Percentiles rank a stretch among this genome's conserved stretches.
phyloP scores from a whole-genome alignment of 2,329 filamentous ascomycete species.

The Colletotrichum shisoi region DNA sequence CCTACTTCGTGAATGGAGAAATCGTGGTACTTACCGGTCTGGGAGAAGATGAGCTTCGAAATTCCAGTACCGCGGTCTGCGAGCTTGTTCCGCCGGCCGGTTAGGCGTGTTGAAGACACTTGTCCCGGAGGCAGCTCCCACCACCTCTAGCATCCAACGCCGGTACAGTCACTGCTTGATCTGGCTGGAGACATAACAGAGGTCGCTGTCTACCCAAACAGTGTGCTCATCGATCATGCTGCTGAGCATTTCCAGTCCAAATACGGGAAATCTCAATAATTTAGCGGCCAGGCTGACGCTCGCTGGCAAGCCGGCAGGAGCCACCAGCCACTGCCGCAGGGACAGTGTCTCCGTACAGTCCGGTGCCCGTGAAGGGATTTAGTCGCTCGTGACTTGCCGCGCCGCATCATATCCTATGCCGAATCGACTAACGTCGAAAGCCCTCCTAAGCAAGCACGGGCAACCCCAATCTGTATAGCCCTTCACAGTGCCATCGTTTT shows the following conservation, averaged over 20 bases:
- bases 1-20: background rate
- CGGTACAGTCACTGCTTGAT: too few relatives aligned
- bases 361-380: background rate
- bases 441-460: background rate
- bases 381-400: too few relatives aligned
- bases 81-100: background rate
- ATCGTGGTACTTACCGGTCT: background rate
- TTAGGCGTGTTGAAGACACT: background rate
- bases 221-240: background rate
- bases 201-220: too few relatives aligned
- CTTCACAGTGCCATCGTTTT: conserved; percentile 27
- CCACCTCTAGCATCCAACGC: too few relatives aligned
- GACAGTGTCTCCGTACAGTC: background rate
- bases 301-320: background rate
- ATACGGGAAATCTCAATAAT: background rate
- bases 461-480: conserved; percentile 40
- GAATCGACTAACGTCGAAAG: background rate
- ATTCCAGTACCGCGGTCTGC: background rate
- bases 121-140: background rate
- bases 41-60: background rate
- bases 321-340: background rate
- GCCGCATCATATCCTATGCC: background rate
- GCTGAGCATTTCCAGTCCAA: background rate
- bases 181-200: too few relatives aligned
- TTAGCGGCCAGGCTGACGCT: background rate